Conservation (phyloP, 176 grass and related monocot genomes). For the Sorghum bicolor region DNA sequence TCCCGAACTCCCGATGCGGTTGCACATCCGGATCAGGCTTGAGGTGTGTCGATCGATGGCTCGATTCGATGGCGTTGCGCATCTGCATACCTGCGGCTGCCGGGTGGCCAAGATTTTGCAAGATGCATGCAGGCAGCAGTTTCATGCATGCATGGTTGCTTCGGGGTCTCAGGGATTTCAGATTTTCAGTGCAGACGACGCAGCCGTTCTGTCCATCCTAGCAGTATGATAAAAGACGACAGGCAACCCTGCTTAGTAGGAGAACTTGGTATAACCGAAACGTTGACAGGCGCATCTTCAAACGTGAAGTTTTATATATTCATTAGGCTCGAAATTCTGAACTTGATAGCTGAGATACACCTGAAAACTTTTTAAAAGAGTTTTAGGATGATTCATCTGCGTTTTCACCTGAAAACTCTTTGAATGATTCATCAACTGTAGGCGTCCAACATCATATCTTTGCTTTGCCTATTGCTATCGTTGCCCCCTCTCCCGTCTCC, state of each 20-base stretch:
- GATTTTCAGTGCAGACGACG: background rate
- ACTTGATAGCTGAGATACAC: too few relatives aligned
- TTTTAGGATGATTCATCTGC: too few relatives aligned
- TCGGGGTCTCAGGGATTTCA: background rate
- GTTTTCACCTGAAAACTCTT: too few relatives aligned
- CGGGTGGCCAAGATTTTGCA: background rate
- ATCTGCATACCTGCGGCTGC: too few relatives aligned
- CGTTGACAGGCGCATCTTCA: too few relatives aligned
- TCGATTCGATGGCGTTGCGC: background rate
- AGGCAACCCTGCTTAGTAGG: too few relatives aligned
- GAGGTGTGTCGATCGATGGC: background rate
- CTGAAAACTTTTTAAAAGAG: too few relatives aligned
- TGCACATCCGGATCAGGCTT: background rate
- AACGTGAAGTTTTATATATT: too few relatives aligned
- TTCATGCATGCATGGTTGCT: background rate
- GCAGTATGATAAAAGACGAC: too few relatives aligned
- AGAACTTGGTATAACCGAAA: too few relatives aligned
- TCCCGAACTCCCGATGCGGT: background rate
- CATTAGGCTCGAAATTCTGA: too few relatives aligned
- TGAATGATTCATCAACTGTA: background rate
- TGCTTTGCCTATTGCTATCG: background rate
- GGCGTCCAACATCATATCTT: background rate
- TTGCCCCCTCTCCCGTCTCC: background rate
- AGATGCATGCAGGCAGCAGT: background rate
- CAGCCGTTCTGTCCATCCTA: background rate